Evolutionary conservation across 2,329 filamentous ascomycete genomes (phyloP).

Genomic region (Fusarium gaditjirri): DNA sequence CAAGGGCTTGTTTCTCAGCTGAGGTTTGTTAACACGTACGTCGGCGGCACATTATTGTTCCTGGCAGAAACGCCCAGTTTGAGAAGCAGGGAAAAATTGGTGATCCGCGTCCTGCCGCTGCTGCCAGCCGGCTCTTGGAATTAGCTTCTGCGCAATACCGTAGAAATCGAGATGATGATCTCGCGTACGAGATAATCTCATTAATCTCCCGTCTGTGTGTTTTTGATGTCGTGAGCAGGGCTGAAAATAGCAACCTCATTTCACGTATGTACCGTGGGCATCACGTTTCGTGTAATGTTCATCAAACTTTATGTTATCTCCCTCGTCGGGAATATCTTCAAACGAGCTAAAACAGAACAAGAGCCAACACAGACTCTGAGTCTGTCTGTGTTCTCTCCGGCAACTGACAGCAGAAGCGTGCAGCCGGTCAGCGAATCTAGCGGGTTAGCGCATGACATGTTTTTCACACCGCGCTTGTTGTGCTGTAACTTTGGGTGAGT

Average conservation of each 20-base stretch:
- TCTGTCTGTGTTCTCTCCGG: constrained; percentile 14
- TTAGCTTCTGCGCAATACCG: constrained; percentile 6
- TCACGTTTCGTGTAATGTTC: neutral
- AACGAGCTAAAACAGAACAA: constrained; percentile 24
- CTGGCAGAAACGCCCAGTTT: constrained; percentile 10
- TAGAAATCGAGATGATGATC: constrained; percentile 21
- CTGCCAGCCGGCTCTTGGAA: constrained; percentile 9
- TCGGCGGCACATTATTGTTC: constrained; percentile 23
- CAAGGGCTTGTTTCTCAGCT: constrained; percentile 2
- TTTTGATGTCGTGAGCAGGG: constrained; percentile 11
- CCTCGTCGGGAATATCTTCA: constrained; percentile 23
- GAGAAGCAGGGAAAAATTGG: constrained; percentile 32
- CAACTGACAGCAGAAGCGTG: constrained; percentile 34
- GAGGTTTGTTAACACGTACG: neutral
- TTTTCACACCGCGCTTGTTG: constrained; percentile 9
- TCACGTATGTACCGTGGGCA: neutral
- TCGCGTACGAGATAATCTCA: constrained; percentile 36
- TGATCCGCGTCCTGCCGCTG: constrained; percentile 32
- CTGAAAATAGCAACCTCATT: constrained; percentile 34
- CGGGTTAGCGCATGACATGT: constrained; percentile 33
- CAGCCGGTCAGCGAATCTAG: constrained; percentile 37
- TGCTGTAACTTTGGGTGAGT: neutral
- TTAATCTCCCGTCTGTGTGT: constrained; percentile 2
- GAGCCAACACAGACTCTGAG: neutral
- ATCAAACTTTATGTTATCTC: constrained; percentile 18